Percentiles rank a stretch among this genome's conserved stretches.
phyloP scores from a whole-genome alignment of 352 stramenopile species.

The Globisporangium cederbergense region DNA sequence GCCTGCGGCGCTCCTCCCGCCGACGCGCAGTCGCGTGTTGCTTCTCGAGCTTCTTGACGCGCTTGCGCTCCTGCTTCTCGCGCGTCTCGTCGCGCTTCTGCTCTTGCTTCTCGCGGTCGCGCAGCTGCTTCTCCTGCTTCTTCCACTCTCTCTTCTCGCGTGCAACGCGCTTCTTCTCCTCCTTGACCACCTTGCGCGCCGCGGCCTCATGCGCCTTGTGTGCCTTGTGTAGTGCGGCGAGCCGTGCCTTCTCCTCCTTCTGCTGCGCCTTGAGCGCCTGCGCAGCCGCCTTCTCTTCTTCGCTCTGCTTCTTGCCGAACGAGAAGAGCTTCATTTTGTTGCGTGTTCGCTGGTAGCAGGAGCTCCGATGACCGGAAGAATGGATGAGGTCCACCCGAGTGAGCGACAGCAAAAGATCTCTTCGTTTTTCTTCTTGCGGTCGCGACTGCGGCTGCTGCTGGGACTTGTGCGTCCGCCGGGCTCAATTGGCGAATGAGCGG shows the following conservation, averaged over 20 bases:
- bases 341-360: background rate
- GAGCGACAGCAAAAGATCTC: conserved; percentile 3
- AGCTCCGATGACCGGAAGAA: no score
- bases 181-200: conserved; percentile 8
- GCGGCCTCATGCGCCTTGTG: conserved; percentile 17
- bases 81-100: conserved; percentile 11
- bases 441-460: background rate
- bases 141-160: conserved; percentile 15
- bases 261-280: conserved; percentile 14
- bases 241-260: conserved; percentile 16
- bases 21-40: conserved; percentile 16
- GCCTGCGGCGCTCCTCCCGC: conserved; percentile 11
- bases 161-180: conserved; percentile 13
- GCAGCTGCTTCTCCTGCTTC: conserved; percentile 21
- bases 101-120: conserved; percentile 18
- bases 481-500: conserved; percentile 8
- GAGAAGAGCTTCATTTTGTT: conserved; percentile 15
- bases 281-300: conserved; percentile 7
- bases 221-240: conserved; percentile 20
- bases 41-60: conserved; percentile 10
- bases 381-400: background rate
- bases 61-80: conserved; percentile 17
- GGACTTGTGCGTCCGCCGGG: background rate
- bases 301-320: conserved; percentile 8
- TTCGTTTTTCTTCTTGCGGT: background rate